These are phyloP conservation scores for Protomyces pachydermus DNA, from an alignment of 1,139 yeast genomes.

Conservation along the genomic window DNA sequence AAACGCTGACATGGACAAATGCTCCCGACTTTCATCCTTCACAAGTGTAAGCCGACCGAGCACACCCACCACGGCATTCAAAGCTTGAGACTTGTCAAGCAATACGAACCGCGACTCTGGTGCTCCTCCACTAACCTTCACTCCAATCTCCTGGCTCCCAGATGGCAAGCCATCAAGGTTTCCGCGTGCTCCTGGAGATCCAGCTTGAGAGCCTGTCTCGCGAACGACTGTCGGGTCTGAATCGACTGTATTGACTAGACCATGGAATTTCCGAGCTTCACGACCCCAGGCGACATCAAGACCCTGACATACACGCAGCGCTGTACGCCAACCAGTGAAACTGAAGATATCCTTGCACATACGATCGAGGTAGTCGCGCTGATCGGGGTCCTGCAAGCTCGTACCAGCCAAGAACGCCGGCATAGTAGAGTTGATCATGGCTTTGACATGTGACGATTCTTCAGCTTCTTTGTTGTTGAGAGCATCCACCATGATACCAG, in stretches of 20 bases:
- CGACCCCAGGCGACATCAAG: constrained; percentile 21
- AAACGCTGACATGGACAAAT: not conserved
- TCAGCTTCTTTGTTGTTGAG: constrained; percentile 2
- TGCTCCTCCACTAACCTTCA: not conserved
- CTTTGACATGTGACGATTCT: constrained; percentile 6
- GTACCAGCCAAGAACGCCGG: constrained; percentile 14
- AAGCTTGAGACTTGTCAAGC: constrained; percentile 9
- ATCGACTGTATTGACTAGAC: constrained; percentile 1
- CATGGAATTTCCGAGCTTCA: not conserved
- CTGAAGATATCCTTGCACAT: constrained; percentile 9
- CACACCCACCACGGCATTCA: constrained; percentile 8
- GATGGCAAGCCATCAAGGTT: not conserved
- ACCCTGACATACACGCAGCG: constrained; percentile 15
- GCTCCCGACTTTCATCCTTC: not conserved
- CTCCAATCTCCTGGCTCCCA: not conserved
- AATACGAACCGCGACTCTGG: not conserved
- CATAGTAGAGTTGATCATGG: constrained; percentile 17
- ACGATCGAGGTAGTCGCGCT: constrained; percentile 18
- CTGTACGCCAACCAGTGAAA: constrained; percentile 21
- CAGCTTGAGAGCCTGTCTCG: not conserved
- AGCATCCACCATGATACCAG: constrained; percentile 17
- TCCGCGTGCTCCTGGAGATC: not conserved
- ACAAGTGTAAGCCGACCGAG: constrained; percentile 1
- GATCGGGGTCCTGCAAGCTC: not conserved
- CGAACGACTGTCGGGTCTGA: not conserved